Conservation (phyloP, 2,329 filamentous ascomycete genomes). For the Alternaria triticina region DNA sequence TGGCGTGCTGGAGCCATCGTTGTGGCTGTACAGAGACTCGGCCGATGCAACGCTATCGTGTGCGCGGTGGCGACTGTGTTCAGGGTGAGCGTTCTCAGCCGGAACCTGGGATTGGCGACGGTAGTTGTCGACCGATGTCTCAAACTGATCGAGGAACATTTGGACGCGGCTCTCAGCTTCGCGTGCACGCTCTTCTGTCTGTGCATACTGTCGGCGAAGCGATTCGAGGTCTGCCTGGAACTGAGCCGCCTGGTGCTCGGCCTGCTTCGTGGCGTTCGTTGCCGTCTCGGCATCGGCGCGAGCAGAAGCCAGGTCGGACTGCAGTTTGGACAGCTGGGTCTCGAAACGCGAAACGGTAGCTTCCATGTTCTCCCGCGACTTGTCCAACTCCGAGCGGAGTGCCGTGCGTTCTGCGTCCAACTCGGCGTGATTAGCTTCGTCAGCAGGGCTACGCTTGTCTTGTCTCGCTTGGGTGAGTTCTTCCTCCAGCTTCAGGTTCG, state of each 20-base stretch:
- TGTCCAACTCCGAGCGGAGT: constrained; percentile 72
- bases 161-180: constrained; percentile 95
- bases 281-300: constrained; percentile 73
- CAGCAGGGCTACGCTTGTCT: constrained; percentile 45
- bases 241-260: constrained; percentile 62
- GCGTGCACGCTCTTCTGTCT: constrained; percentile 81
- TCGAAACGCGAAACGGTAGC: constrained; percentile 73
- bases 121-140: constrained; percentile 92
- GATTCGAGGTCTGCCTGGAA: constrained; percentile 76
- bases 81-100: constrained; percentile 42
- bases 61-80: constrained; percentile 50
- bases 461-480: constrained; percentile 70
- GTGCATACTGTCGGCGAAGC: constrained; percentile 79
- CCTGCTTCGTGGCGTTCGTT: constrained; percentile 55
- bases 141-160: constrained; percentile 91
- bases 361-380: constrained; percentile 72
- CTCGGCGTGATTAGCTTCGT: constrained; percentile 58
- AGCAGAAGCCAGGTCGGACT: constrained; percentile 70
- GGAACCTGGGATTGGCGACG: constrained; percentile 71
- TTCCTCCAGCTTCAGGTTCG: constrained; percentile 81
- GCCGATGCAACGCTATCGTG: constrained; percentile 67
- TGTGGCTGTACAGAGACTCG: constrained; percentile 57
- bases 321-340: constrained; percentile 70
- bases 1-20: constrained; percentile 46
- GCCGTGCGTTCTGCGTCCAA: constrained; percentile 78